Evolutionary conservation across 2,329 filamentous ascomycete species (phyloP).

Genomic region (Pyrenophora graminea): DNA sequence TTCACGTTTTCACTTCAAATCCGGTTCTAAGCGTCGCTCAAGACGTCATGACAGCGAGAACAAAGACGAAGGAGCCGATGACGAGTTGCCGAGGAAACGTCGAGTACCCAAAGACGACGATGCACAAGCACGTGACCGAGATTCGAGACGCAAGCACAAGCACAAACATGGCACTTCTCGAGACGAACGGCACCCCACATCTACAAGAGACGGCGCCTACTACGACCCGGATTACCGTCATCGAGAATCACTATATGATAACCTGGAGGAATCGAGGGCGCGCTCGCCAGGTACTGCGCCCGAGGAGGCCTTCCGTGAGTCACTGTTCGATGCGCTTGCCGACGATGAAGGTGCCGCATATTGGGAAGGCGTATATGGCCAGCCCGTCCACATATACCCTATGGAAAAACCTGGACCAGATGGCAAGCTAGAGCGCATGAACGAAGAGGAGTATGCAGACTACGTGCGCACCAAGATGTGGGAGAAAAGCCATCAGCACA

Average conservation of each 20-base stretch:
- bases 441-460: constrained; percentile 86
- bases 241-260: constrained; percentile 41
- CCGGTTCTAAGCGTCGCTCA: constrained; percentile 26
- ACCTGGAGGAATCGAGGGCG: constrained; percentile 40
- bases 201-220: constrained; percentile 37
- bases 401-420: constrained; percentile 57
- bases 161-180: constrained; percentile 20
- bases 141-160: constrained; percentile 26
- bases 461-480: constrained; percentile 91
- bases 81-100: constrained; percentile 19
- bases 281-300: constrained; percentile 52
- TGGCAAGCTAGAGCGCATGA: constrained; percentile 78
- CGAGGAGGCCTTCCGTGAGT: constrained; percentile 83
- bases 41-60: constrained; percentile 22
- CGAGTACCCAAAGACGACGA: constrained; percentile 17
- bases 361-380: constrained; percentile 96
- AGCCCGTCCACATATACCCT: constrained; percentile 83
- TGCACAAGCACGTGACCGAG: constrained; percentile 8
- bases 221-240: constrained; percentile 36
- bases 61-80: constrained; percentile 7
- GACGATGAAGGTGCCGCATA: constrained; percentile 95
- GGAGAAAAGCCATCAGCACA: constrained; percentile 86
- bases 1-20: constrained; percentile 49
- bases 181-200: constrained; percentile 29
- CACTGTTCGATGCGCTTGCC: constrained; percentile 93